Conservation (phyloP, 208 protist genomes). For the Strigomonas oncopelti region DNA sequence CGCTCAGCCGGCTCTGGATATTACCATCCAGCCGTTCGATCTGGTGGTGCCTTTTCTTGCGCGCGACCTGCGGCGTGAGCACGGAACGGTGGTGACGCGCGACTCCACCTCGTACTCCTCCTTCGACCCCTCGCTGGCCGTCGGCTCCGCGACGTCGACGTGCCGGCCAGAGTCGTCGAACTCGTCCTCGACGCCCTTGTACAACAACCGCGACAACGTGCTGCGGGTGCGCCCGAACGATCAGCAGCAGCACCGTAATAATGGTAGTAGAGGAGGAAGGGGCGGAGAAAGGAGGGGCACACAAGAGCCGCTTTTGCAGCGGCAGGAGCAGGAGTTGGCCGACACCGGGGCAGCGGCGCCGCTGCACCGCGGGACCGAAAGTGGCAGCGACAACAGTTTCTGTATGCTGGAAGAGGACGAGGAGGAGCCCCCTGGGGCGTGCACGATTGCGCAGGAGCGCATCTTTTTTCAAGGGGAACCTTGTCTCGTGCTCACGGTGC, state of each 20-base stretch:
- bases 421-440: neutral
- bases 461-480: conserved; percentile 29
- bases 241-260: too few relatives aligned
- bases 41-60: conserved; percentile 32
- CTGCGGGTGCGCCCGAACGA: neutral
- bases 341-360: too few relatives aligned
- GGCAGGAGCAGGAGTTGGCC: too few relatives aligned
- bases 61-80: conserved; percentile 24
- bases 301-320: neutral
- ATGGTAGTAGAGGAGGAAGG: too few relatives aligned
- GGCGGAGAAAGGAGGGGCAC: too few relatives aligned
- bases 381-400: neutral
- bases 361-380: neutral
- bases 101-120: conserved; percentile 15
- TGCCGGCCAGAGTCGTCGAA: conserved; percentile 1
- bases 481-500: conserved; percentile 50
- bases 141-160: conserved; percentile 12
- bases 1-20: conserved; percentile 14
- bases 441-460: conserved; percentile 12
- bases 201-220: neutral
- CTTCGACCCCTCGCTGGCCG: neutral
- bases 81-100: conserved; percentile 19
- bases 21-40: conserved; percentile 24
- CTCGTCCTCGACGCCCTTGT: neutral
- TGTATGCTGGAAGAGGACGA: conserved; percentile 6